Conservation (phyloP, 441 rosid species). For the Arabidopsis hybrid region DNA sequence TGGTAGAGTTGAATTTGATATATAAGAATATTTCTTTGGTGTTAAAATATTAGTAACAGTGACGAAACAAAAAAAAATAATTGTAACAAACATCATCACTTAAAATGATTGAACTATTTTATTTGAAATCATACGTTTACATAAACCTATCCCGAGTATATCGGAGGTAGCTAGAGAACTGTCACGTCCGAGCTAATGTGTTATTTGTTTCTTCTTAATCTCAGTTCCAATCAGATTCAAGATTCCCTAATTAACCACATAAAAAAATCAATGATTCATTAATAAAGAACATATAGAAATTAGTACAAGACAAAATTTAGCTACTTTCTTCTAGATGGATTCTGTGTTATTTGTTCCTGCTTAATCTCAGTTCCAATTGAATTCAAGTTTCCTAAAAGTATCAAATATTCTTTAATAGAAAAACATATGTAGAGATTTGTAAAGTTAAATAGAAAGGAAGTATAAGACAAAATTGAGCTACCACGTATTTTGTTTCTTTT, state of each 20-base stretch:
- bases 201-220: conserved; percentile 16
- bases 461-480: conserved; percentile 30
- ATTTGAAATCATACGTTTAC: conserved; percentile 1
- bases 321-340: conserved; percentile 5
- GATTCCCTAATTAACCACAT: not conserved
- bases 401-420: not conserved
- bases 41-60: not conserved
- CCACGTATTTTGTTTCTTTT: not conserved
- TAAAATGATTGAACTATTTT: conserved; percentile 9
- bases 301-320: conserved; percentile 18
- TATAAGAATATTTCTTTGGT: not conserved
- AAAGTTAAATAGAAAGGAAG: not conserved
- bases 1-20: not conserved
- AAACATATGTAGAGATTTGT: not conserved
- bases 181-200: conserved; percentile 5
- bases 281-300: not conserved
- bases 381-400: not conserved
- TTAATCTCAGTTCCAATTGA: not conserved
- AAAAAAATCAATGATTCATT: not conserved
- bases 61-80: not conserved
- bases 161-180: not conserved
- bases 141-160: not conserved
- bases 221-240: not conserved
- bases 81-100: conserved; percentile 16
- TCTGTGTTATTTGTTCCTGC: not conserved